phyloP scores from a whole-genome alignment of 2,329 filamentous ascomycete genomes.

The Fusarium vanettenii region DNA sequence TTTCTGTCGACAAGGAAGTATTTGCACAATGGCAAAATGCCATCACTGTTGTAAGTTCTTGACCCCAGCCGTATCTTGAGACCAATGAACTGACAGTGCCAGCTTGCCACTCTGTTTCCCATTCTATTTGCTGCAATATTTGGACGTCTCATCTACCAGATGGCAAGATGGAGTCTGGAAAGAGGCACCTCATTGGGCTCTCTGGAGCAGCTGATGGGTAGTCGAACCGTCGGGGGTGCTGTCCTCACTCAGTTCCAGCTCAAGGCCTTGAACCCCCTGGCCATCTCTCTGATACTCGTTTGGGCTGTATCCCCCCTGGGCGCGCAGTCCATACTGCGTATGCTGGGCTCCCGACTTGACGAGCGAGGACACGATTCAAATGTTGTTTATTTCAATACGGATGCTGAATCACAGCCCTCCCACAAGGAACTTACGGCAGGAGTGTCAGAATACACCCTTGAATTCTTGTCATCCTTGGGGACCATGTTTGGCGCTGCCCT shows the following conservation, averaged over 20 bases:
- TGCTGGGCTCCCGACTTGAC: neutral
- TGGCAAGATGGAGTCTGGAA: neutral
- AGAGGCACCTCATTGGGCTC: neutral
- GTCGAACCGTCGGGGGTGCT: neutral
- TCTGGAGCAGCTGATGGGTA: neutral
- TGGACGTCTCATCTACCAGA: neutral
- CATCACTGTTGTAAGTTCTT: neutral
- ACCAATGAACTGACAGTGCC: neutral
- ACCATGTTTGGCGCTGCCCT: conserved; percentile 1
- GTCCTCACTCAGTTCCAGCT: neutral
- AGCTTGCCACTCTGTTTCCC: neutral
- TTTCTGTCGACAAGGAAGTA: neutral
- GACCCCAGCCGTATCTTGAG: neutral
- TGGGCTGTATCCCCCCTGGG: neutral
- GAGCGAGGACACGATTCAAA: neutral
- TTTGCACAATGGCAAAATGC: neutral
- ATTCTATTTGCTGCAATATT: neutral
- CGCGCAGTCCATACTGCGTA: neutral
- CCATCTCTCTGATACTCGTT: neutral
- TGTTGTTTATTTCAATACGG: neutral
- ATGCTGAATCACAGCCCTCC: neutral
- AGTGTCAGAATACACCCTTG: neutral
- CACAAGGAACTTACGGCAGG: neutral
- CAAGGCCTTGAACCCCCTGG: neutral
- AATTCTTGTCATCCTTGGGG: neutral